A percentile compares a stretch with the other conserved stretches of the same genome.
Evolutionary conservation across 1,284 basidiomycete species (phyloP).

Genomic region (Fomitopsis schrenkii): DNA sequence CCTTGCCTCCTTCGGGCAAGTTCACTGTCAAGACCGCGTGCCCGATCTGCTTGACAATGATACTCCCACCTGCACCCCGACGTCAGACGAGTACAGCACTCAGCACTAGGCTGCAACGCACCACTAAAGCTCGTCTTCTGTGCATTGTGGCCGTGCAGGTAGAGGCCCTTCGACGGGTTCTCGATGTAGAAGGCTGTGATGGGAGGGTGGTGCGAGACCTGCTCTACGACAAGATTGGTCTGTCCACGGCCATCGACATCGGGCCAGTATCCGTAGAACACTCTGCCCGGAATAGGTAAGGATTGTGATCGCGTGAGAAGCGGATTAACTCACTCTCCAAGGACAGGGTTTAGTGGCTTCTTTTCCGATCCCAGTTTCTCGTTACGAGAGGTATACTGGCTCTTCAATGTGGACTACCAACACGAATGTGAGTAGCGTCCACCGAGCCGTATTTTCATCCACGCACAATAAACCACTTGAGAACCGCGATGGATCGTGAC

Average conservation of each 20-base stretch:
- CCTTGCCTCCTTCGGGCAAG: slow-evolving; percentile 51
- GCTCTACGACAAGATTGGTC: slow-evolving; percentile 89
- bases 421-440: too few species aligned
- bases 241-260: slow-evolving; percentile 77
- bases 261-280: slow-evolving; percentile 94
- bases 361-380: slow-evolving; percentile 96
- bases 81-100: neutral
- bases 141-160: slow-evolving; percentile 86
- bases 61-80: slow-evolving; percentile 48
- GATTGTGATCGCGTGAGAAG: neutral
- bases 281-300: slow-evolving; percentile 33
- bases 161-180: slow-evolving; percentile 79
- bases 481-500: slow-evolving; percentile 70
- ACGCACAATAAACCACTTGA: slow-evolving; percentile 88
- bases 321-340: slow-evolving; percentile 74
- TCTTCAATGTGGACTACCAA: slow-evolving; percentile 67
- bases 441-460: neutral
- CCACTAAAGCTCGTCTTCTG: slow-evolving; percentile 95
- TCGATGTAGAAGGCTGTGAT: slow-evolving; percentile 85
- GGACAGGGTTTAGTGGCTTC: slow-evolving; percentile 95
- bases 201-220: slow-evolving; percentile 94
- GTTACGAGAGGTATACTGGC: slow-evolving; percentile 91
- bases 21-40: slow-evolving; percentile 83
- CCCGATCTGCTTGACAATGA: slow-evolving; percentile 93
- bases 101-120: slow-evolving; percentile 30